Evolutionary conservation across 371 early-diverging fungal genomes (phyloP), one percentile per base, ranked within the genome.

Genomic region (Mucor ambiguus): DNA sequence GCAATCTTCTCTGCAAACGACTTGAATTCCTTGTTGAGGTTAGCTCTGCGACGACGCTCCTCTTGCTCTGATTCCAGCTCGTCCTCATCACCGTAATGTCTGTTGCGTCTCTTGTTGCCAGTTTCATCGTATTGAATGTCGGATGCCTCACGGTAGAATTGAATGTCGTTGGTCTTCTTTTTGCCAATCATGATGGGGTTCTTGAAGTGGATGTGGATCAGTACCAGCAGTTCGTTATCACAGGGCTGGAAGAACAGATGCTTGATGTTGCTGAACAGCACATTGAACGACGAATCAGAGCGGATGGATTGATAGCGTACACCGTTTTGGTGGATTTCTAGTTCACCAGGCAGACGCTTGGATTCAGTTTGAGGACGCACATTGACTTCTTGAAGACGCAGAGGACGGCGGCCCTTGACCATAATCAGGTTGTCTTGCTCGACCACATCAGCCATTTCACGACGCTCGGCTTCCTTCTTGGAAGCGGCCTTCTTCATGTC

Each of bases 211-310:
- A 98, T 85, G 72, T 99, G 99, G 54, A 99, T 79, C 64, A 99
- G 75, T 12, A 98, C 97, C 61, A 96, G 82, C 46, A 96, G 77
- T 79, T 99, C 99, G 68, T 94, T 87, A 71, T 98, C 98, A 77
- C 99, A 99, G 9, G 97, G 97, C 73, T 99, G 97, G 88, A 97
- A 99, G 81, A 99, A 96, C 64, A 99, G 71, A 73, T 99, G 99
- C 77, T 97, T 94, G 69, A 99, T 93, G 78, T 99, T 99, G 79
- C 93, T 93, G 78, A 99, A 99, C 66, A 99, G 75, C 54, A 99
- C 86, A 73, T 97, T 91, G 71, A 94, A 90, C 61, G 87, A 89
- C 68, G 94, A 89, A 67, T 96, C 94, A 60, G 87, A 85, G 67
- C 94, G 85, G 55, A 93, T 80, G 35, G 93, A 88, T 74, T 92